These are phyloP conservation scores for Salix purpurea DNA, from an alignment of 345 rosid species.

Conservation along the genomic window DNA sequence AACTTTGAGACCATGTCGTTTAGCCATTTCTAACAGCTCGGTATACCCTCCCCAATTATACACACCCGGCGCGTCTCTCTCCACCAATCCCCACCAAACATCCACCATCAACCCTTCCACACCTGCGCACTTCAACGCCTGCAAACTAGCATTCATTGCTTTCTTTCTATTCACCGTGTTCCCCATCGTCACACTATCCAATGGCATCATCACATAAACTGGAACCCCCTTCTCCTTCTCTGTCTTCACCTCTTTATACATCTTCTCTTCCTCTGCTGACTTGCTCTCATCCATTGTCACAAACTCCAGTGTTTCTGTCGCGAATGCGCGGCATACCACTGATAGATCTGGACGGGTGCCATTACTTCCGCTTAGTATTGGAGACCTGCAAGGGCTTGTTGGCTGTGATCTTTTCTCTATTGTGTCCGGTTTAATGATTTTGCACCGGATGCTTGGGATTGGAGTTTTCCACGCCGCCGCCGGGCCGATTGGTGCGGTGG, in stretches of 20 bases:
- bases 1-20: constrained; percentile 80
- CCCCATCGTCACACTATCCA: constrained; percentile 82
- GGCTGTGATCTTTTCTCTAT: constrained; percentile 47
- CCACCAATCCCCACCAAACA: constrained; percentile 99
- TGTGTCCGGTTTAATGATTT: constrained; percentile 23
- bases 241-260: constrained; percentile 27
- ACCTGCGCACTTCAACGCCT: constrained; percentile 93
- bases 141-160: constrained; percentile 91
- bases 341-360: constrained; percentile 58
- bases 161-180: constrained; percentile 77
- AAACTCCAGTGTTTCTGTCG: constrained; percentile 26
- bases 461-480: constrained; percentile 41
- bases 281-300: constrained; percentile 11
- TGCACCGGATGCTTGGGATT: constrained; percentile 29
- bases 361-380: constrained; percentile 22
- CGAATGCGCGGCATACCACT: constrained; percentile 59
- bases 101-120: constrained; percentile 96
- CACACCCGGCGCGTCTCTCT: constrained; percentile 69
- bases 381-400: constrained; percentile 61
- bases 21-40: constrained; percentile 89
- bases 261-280: constrained; percentile 18
- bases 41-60: constrained; percentile 95
- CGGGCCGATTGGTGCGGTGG: not conserved
- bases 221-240: constrained; percentile 58
- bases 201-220: constrained; percentile 97